phyloP scores from a whole-genome alignment of 2,329 filamentous ascomycete genomes.

The Botrytis fabae region DNA sequence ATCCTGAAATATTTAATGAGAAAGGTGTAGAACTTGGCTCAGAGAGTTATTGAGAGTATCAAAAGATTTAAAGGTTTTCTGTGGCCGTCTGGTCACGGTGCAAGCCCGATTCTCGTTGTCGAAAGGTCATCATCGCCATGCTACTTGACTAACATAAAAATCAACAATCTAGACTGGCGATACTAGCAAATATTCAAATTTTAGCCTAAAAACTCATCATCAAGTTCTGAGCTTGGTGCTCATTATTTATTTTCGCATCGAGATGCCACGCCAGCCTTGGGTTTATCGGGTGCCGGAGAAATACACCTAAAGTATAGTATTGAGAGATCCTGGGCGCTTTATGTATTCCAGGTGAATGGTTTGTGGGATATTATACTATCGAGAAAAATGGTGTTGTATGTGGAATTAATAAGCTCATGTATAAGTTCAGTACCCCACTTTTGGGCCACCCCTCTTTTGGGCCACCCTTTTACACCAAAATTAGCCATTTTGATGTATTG shows the following conservation, averaged over 20 bases:
- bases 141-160: not conserved
- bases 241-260: not conserved
- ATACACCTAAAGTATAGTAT: not conserved
- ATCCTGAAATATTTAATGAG: too few relatives aligned
- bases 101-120: not conserved
- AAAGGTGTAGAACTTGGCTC: not conserved
- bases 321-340: not conserved
- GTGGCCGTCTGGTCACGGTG: not conserved
- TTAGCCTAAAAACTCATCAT: not conserved
- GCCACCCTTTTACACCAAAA: too few relatives aligned
- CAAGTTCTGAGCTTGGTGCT: not conserved
- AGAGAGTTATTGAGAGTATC: not conserved
- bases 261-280: not conserved
- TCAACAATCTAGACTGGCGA: not conserved
- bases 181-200: too few relatives aligned
- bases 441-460: too few relatives aligned
- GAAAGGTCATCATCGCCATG: not conserved
- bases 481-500: too few relatives aligned
- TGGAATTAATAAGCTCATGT: not conserved
- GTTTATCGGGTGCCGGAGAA: not conserved
- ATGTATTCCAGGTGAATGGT: fast-evolving
- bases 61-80: not conserved
- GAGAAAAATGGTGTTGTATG: not conserved
- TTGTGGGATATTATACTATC: fast-evolving
- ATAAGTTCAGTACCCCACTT: too few relatives aligned